phyloP scores from a whole-genome alignment of 768 basidiomycete species.

The Mycena rosella region DNA sequence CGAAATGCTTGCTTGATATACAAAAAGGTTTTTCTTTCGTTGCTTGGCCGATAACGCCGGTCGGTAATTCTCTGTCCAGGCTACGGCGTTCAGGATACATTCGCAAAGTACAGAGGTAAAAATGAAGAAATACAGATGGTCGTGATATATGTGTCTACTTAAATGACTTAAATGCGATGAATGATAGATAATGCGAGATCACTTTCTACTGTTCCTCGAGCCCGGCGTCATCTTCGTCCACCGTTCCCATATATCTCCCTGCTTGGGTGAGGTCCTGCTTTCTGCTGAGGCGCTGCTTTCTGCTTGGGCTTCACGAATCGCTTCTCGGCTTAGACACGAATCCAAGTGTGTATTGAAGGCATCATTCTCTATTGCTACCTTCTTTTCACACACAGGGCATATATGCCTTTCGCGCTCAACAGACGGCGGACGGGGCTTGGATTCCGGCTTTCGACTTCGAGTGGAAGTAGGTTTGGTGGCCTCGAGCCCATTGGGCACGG shows the following conservation, averaged over 20 bases:
- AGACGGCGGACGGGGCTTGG: constrained; percentile 9
- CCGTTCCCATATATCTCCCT: constrained; percentile 27
- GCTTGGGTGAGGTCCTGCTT: constrained; percentile 12
- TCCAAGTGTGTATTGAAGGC: constrained; percentile 91
- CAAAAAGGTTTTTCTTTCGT: too few relatives aligned
- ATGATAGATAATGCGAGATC: not conserved
- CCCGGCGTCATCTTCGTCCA: constrained; percentile 30
- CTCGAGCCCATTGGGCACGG: not conserved
- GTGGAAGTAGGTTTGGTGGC: constrained; percentile 16
- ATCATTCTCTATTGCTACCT: constrained; percentile 76
- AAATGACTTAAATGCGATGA: not conserved
- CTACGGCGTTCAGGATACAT: constrained; percentile 82
- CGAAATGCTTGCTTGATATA: constrained; percentile 80
- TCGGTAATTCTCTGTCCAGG: too few relatives aligned
- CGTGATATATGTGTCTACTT: constrained; percentile 22
- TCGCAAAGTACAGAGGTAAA: constrained; percentile 78
- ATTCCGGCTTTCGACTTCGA: constrained; percentile 18
- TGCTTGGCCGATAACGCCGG: too few relatives aligned
- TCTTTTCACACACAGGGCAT: constrained; percentile 82
- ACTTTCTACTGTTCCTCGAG: constrained; percentile 22
- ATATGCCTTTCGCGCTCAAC: constrained; percentile 48
- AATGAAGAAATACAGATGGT: constrained; percentile 43
- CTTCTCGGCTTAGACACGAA: constrained; percentile 85
- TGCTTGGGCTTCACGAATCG: constrained; percentile 78
- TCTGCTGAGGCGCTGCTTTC: constrained; percentile 42